Conservation (phyloP, 1,139 yeast genomes). For the Candida tropicalis region DNA sequence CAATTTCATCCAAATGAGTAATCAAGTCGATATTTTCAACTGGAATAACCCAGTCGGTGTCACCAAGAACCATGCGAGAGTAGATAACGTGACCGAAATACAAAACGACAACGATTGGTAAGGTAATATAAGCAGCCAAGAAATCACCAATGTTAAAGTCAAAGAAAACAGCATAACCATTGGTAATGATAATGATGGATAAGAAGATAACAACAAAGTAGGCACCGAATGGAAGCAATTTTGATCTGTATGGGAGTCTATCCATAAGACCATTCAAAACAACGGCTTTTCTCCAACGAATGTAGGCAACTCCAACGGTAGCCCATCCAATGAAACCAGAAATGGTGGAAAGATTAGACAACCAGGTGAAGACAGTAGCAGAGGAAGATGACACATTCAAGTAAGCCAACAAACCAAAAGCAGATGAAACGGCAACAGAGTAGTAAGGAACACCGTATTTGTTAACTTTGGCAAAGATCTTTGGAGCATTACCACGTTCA, state of each 20-base stretch:
- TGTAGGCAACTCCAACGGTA: constrained; percentile 45
- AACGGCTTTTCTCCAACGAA: constrained; percentile 59
- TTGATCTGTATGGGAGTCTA: constrained; percentile 50
- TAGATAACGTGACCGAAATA: constrained; percentile 41
- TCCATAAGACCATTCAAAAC: constrained; percentile 40
- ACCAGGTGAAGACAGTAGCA: constrained; percentile 61
- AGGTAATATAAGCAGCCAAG: constrained; percentile 62
- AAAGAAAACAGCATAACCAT: constrained; percentile 62
- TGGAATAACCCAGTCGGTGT: constrained; percentile 1
- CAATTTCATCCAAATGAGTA: constrained; percentile 47
- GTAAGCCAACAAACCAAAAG: constrained; percentile 54
- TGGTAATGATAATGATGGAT: constrained; percentile 50
- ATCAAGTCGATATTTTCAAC: constrained; percentile 43
- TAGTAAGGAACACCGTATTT: constrained; percentile 65
- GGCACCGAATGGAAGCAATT: constrained; percentile 53
- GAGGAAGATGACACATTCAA: constrained; percentile 61
- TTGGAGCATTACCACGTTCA: constrained; percentile 65
- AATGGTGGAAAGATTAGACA: constrained; percentile 70
- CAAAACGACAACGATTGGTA: constrained; percentile 53
- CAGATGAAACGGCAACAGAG: constrained; percentile 39
- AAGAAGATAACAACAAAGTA: constrained; percentile 52
- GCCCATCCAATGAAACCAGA: constrained; percentile 75
- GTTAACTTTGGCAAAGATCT: constrained; percentile 55
- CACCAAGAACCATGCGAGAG: constrained; percentile 31
- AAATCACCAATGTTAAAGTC: constrained; percentile 53